Evolutionary conservation across 106 monocot genomes (phyloP).

Genomic region (Amphibolis antarctica): DNA sequence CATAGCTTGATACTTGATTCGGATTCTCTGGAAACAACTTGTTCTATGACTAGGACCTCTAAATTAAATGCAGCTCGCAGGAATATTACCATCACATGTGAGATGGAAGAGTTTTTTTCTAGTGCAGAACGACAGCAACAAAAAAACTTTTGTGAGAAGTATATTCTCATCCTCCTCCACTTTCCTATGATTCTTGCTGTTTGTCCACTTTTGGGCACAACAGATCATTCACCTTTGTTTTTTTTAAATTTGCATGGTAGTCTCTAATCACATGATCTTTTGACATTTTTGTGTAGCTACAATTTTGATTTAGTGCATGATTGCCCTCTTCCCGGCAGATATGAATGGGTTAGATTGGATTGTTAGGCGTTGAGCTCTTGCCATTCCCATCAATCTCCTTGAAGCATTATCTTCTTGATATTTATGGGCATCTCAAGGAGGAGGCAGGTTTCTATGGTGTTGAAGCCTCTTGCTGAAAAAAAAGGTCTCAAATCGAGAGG

Average conservation of each 20-base stretch:
- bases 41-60: constrained; percentile 14
- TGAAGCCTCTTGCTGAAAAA: too few relatives aligned
- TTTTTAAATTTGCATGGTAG: not conserved
- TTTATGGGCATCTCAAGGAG: not conserved
- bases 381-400: not conserved
- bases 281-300: constrained; percentile 3
- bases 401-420: not conserved
- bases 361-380: not conserved
- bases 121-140: constrained; percentile 21
- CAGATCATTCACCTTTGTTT: not conserved
- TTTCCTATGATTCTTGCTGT: too few relatives aligned
- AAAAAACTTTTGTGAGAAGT: constrained; percentile 24
- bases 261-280: not conserved
- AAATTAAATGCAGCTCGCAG: constrained; percentile 2
- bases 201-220: not conserved
- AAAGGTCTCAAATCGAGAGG: too few relatives aligned
- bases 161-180: not conserved
- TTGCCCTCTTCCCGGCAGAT: constrained; percentile 13
- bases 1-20: constrained; percentile 29
- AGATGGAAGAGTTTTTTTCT: constrained; percentile 38
- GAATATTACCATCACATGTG: constrained; percentile 15
- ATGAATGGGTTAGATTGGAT: constrained; percentile 9
- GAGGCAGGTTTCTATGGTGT: too few relatives aligned
- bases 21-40: constrained; percentile 12
- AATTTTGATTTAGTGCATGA: constrained; percentile 12